These are phyloP conservation scores for Nakazawaea wickerhamii DNA, from an alignment of 805 yeast species.

Conservation along the genomic window DNA sequence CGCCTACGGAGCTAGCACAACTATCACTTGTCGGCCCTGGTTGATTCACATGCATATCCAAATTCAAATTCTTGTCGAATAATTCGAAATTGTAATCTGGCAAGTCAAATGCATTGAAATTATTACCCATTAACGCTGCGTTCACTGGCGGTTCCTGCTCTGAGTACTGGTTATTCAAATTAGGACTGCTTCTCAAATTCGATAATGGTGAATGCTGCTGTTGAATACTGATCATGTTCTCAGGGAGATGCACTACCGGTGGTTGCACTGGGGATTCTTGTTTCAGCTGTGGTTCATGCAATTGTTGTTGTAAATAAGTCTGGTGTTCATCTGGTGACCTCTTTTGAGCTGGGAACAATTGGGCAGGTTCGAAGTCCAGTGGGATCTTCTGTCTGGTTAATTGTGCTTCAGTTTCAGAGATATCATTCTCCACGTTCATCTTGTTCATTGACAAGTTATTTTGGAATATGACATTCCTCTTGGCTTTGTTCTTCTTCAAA, in stretches of 20 bases:
- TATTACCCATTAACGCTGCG: too few species aligned
- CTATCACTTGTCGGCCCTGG: too few species aligned
- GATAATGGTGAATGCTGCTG: conserved; percentile 2
- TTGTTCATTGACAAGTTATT: not conserved
- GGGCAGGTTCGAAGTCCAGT: not conserved
- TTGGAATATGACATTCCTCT: conserved; percentile 9
- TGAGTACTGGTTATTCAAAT: too few species aligned
- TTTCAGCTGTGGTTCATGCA: not conserved
- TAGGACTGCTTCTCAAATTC: conserved; percentile 5
- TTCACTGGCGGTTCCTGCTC: too few species aligned
- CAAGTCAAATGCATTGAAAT: not conserved
- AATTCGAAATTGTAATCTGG: conserved; percentile 4
- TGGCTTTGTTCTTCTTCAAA: conserved; percentile 10
- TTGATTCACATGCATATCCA: not conserved
- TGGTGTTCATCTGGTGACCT: not conserved
- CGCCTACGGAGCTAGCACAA: not conserved
- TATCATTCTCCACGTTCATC: not conserved
- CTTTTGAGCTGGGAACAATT: conserved; percentile 1
- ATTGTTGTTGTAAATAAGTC: not conserved
- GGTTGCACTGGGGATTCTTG: not conserved
- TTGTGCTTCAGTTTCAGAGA: not conserved
- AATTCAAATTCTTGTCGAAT: conserved; percentile 1
- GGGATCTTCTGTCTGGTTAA: not conserved
- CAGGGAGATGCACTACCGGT: not conserved
- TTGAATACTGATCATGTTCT: not conserved